Conservation (phyloP, 305 asterid species). For the Solanum hybrid region DNA sequence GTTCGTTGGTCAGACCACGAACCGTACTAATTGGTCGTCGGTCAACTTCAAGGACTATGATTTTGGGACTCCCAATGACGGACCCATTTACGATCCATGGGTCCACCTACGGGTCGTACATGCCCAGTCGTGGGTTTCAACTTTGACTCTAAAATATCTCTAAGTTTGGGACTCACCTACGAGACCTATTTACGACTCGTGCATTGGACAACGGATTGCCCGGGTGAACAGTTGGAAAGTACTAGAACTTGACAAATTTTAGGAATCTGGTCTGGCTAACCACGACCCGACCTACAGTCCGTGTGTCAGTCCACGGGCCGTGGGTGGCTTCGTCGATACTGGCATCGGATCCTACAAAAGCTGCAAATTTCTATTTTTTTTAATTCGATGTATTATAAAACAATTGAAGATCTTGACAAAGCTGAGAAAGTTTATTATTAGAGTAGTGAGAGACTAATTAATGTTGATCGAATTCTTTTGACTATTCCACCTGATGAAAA, state of each 20-base stretch:
- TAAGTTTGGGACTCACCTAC: background rate
- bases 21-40: background rate
- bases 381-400: too few species aligned
- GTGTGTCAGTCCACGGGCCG: background rate
- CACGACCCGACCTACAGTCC: background rate
- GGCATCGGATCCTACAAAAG: background rate
- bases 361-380: too few species aligned
- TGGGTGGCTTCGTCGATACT: background rate
- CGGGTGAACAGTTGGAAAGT: background rate
- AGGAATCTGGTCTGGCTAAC: background rate
- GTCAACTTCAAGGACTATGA: background rate
- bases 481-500: too few species aligned
- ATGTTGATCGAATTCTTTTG: too few species aligned
- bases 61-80: background rate
- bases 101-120: background rate
- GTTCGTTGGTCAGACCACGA: background rate
- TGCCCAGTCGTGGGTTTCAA: background rate
- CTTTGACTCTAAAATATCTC: background rate
- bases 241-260: background rate
- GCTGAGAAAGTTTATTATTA: too few species aligned
- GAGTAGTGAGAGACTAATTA: too few species aligned
- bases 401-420: too few species aligned
- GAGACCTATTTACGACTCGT: background rate
- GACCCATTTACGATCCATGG: background rate
- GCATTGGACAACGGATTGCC: background rate